Base-by-base conservation (phyloP, 495 filamentous ascomycete genomes). In the Podospora pseudoanserina region DNA sequence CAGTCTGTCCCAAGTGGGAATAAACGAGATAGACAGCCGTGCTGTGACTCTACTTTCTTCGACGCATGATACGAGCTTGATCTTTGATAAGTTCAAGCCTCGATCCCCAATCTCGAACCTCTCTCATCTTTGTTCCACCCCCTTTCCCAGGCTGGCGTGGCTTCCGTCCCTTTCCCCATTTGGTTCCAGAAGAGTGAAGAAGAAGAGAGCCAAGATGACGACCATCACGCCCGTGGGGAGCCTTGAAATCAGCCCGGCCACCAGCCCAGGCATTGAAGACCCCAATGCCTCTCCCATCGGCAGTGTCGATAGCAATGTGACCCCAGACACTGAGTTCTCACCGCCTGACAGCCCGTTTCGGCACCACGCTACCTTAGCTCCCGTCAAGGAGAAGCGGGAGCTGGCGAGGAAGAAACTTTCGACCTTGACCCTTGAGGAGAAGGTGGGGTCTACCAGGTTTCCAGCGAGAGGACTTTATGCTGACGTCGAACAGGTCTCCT, bases 371-470 rank as follows among this genome's bases (percentile, higher is more conserved):
- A 64, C 70, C 34, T 49, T 49, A 49, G 39, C 9, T 49, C 39
- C 39, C 39, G 61, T 67, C 11, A 77, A 76, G 70, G 66, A 76
- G 64, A 75, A 74, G 67, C 79, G 81, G 49, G 70, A 74, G 16
- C 70, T 74, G 15, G 80, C 81, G 6, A 80, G 64, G 67, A 72
- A 79, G 69, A 83, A 81, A 73, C 73, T 78, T 72, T 77, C 76
- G 53, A 77, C 73, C 28, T 72, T 88, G 61, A 84, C 82, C 18
- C 69, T 81, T 62, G 82, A 87, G 69, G 84, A 87, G 68, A 87
- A 87, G 80, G 85, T 86, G 71, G 60, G 74, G 11, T 53, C 32
- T 49, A 32, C 13, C 16, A 4, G 19, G 58, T 53, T 32, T 65
- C 54, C 2, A 20, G 60, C 18, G 49, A 55, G 59, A 27, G 28